Evolutionary conservation across 345 rosid species (phyloP), one percentile per base, ranked within the genome.

Genomic region (Mangifera indica): DNA sequence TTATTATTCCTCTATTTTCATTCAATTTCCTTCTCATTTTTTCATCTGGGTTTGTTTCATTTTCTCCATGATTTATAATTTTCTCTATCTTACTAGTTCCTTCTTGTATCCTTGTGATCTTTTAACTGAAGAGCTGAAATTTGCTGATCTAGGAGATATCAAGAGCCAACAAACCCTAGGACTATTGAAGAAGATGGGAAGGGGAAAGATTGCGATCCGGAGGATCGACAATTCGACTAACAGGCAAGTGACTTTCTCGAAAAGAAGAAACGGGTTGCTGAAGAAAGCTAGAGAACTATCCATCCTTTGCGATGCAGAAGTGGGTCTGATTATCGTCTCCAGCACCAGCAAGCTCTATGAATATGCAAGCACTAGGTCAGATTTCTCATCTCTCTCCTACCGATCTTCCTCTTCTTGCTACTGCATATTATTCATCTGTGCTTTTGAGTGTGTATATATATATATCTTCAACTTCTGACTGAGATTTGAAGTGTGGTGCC

Each of bases 181-280:
- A 57, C 69, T 24, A 42, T 24, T 20, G 34, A 22, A n/a, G 60
- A 48, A 48, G 63, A 87, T 87, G 91, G 91, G 91, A 37, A 84
- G 91, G 49, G 91, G 91, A 14, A 87, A 87, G 82, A 85, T 85
- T 63, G 80, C 61, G 72, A 84, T 87, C 21, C 69, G 76, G 11
- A 81, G 91, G 78, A 85, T 87, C 42, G 91, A 87, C 21, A 83
- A 87, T 63, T 74, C 89, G 32, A 82, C 91, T 0, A 85, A 81
- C 40, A 76, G 91, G 63, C 91, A 87, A 64, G 89, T 83, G 72
- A 84, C 88, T 52, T 85, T 85, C 73, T 84, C 86, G 4, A 87
- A 84, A 72, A 71, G 88, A 67, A 80, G 87, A 75, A 87, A 26
- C 4, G 91, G 91, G 29, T 69, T 83, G 73, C 53, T 84, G 8